Evolutionary conservation across 106 monocot species (phyloP).

Genomic region (Posidonia australis): DNA sequence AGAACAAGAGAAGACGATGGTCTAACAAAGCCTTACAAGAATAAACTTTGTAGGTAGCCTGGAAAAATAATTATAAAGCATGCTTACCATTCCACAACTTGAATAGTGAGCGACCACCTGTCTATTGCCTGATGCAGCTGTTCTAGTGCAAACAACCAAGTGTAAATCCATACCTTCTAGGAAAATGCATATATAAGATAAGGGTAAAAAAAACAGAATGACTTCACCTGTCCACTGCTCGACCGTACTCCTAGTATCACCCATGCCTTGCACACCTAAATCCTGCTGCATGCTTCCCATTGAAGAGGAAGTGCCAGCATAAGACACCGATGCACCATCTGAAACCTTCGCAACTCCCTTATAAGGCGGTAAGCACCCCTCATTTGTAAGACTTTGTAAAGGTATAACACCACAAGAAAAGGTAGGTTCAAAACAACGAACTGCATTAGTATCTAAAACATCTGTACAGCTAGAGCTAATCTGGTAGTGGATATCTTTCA

Average conservation of each 20-base stretch:
- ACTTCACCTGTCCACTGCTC: slow-evolving; percentile 12
- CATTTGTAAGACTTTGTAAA: slow-evolving; percentile 96
- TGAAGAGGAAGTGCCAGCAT: slow-evolving; percentile 8
- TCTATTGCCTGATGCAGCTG: background rate
- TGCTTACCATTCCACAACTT: slow-evolving; percentile 14
- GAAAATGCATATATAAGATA: background rate
- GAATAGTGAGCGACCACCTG: background rate
- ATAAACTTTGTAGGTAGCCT: background rate
- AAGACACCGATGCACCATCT: slow-evolving; percentile 4
- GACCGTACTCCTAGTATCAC: background rate
- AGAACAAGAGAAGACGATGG: too few species aligned
- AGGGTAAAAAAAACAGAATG: background rate
- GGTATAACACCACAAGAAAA: slow-evolving; percentile 73
- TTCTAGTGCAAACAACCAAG: background rate
- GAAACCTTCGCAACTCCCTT: slow-evolving; percentile 12
- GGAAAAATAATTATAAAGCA: slow-evolving; percentile 3
- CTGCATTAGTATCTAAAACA: slow-evolving; percentile 34
- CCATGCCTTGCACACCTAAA: background rate
- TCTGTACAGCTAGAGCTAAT: slow-evolving; percentile 45
- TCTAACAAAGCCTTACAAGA: background rate
- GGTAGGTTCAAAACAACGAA: slow-evolving; percentile 35
- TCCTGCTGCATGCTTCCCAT: slow-evolving; percentile 7
- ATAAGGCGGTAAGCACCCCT: slow-evolving; percentile 24
- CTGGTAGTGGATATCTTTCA: slow-evolving; percentile 91
- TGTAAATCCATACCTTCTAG: background rate